phyloP scores from a whole-genome alignment of 2,329 filamentous ascomycete genomes.

The Cladophialophora bantiana region DNA sequence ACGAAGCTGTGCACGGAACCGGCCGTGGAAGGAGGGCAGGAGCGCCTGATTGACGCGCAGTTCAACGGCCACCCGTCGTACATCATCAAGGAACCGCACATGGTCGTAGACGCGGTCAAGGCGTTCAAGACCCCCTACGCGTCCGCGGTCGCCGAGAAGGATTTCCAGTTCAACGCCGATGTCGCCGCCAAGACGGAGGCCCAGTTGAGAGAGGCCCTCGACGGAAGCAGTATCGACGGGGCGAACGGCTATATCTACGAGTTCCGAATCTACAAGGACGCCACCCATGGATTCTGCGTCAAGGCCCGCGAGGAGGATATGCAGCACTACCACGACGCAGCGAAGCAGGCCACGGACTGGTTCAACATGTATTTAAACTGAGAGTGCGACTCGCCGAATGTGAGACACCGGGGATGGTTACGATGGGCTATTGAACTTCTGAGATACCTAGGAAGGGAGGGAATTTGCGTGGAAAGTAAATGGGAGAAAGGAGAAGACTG shows the following conservation, averaged over 20 bases:
- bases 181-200: slow-evolving; percentile 45
- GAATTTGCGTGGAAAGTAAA: too few species aligned
- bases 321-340: slow-evolving; percentile 26
- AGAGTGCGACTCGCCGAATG: background rate
- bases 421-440: too few species aligned
- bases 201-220: slow-evolving; percentile 23
- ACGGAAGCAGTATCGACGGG: slow-evolving; percentile 14
- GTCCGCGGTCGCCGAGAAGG: slow-evolving; percentile 46
- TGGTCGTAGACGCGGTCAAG: slow-evolving; percentile 42
- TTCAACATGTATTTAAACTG: slow-evolving; percentile 38
- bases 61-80: slow-evolving; percentile 62
- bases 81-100: slow-evolving; percentile 54
- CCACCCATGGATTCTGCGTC: slow-evolving; percentile 36
- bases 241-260: slow-evolving; percentile 32
- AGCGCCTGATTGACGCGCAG: slow-evolving; percentile 55
- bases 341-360: slow-evolving; percentile 35
- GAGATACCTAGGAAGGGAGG: too few species aligned
- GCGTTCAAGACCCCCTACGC: slow-evolving; percentile 35
- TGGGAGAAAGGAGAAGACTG: too few species aligned
- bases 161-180: slow-evolving; percentile 54
- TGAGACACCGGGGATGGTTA: too few species aligned
- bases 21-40: slow-evolving; percentile 36
- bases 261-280: slow-evolving; percentile 36
- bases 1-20: slow-evolving; percentile 54
- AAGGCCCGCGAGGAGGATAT: slow-evolving; percentile 27